These are phyloP conservation scores for Hygrophila difformis DNA, from an alignment of 257 asterid species.

Conservation along the genomic window DNA sequence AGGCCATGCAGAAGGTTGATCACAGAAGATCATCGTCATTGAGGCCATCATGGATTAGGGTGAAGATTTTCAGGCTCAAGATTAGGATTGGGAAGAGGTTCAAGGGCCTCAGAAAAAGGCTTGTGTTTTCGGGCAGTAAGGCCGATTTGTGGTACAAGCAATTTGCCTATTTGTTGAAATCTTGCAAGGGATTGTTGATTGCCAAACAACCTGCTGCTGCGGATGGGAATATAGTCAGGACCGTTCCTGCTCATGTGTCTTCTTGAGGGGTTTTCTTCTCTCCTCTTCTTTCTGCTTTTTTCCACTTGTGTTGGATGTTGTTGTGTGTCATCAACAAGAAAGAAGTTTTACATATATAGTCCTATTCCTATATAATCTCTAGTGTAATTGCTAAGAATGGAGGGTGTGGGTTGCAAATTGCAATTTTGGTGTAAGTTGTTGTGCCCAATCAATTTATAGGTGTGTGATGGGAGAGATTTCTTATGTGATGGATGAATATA, in stretches of 20 bases:
- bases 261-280: background rate
- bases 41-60: constrained; percentile 55
- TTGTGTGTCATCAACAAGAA: too few species aligned
- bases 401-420: too few species aligned
- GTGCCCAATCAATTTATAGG: too few species aligned
- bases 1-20: constrained; percentile 49
- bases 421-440: too few species aligned
- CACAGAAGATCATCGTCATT: too few species aligned
- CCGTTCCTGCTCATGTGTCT: constrained; percentile 19
- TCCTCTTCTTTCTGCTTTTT: background rate
- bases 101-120: constrained; percentile 40
- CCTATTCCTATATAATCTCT: too few species aligned
- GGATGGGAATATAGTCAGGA: constrained; percentile 6
- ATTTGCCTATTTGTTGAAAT: constrained; percentile 29
- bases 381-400: too few species aligned
- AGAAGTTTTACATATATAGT: too few species aligned
- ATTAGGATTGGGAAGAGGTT: constrained; percentile 54
- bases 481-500: too few species aligned
- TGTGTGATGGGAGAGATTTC: too few species aligned
- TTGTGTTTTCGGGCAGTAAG: constrained; percentile 32
- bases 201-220: too few species aligned
- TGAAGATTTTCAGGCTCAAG: constrained; percentile 48
- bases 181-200: constrained; percentile 49
- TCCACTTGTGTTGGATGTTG: background rate
- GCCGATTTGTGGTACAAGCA: constrained; percentile 36